Evolutionary conservation across 2,329 filamentous ascomycete species (phyloP), one percentile per base, ranked within the genome.

Genomic region (Boeremia exigua): DNA sequence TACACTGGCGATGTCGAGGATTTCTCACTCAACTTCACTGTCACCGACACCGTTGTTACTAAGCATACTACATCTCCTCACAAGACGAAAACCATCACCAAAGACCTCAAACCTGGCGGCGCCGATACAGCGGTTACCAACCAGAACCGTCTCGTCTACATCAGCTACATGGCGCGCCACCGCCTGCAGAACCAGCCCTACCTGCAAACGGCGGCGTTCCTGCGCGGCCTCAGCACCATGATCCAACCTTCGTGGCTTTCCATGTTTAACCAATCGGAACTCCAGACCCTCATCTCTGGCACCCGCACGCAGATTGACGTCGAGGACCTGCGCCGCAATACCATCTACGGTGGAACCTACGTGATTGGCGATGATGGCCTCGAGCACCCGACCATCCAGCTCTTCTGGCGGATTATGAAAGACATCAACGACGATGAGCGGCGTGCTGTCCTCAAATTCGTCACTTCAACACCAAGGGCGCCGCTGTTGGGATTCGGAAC

Each of bases 201-300:
- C 45, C 78, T 82, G n/a, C 92, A 97, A 70, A 97, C 93, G 0
- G 84, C 87, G 19, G 92, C 92, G 1, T 99, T 99, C 74, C 83
- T 99, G 7, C 87, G 87, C 52, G 95, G 95, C 0, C 85, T 99
- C 1, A 87, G 90, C 19, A 83, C 88, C 61, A 96, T 99, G 70
- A 95, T 99, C 62, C 89, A 93, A 55, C 93, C 94, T 0, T 86
- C 86, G 3, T 99, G 95, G 95, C 84, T 99, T 4, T 92, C 89
- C 67, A 98, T 99, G 95, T 99, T 99, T 81, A 99, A 99, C 75
- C 94, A 97, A 74, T 86, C 86, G 3, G 95, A 99, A 74, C 84
- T 99, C 4, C 95, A 98, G 77, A 95, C 91, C 1, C 87, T 99
- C 6, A 90, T 99, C 14, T 91, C 92, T 48, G 95, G 95, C 38